phyloP scores from a whole-genome alignment of 768 basidiomycete species.

The Vishniacozyma victoriae region DNA sequence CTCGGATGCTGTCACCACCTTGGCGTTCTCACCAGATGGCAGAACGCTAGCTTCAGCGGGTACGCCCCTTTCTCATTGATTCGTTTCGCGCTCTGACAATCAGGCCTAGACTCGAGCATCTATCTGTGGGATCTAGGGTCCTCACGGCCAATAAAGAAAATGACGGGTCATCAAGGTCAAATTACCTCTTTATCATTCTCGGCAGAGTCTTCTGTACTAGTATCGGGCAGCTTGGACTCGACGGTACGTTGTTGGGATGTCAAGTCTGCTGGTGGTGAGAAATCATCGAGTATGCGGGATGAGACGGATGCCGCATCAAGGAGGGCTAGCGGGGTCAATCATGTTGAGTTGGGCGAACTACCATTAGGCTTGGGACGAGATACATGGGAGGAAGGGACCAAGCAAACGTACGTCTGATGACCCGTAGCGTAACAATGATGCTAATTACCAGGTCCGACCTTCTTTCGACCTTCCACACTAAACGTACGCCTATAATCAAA shows the following conservation, averaged over 20 bases:
- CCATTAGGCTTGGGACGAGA: constrained; percentile 2
- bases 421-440: neutral
- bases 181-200: constrained; percentile 88
- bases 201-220: constrained; percentile 79
- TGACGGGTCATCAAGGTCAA: constrained; percentile 85
- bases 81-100: constrained; percentile 47
- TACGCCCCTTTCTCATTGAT: constrained; percentile 37
- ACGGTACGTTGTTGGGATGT: constrained; percentile 99
- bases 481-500: constrained; percentile 85
- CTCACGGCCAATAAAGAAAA: constrained; percentile 90
- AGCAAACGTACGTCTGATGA: neutral
- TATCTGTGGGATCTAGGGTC: constrained; percentile 95
- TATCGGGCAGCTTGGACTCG: constrained; percentile 89
- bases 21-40: constrained; percentile 90
- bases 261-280: constrained; percentile 63
- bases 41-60: constrained; percentile 87
- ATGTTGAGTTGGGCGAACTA: constrained; percentile 11
- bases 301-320: neutral
- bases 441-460: constrained; percentile 62
- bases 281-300: constrained; percentile 41
- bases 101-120: constrained; percentile 70
- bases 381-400: constrained; percentile 9
- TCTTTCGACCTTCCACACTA: constrained; percentile 85
- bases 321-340: neutral
- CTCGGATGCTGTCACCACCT: constrained; percentile 73